Base-by-base conservation (phyloP, 1,284 basidiomycete species). In the Inonotus hispidus region DNA sequence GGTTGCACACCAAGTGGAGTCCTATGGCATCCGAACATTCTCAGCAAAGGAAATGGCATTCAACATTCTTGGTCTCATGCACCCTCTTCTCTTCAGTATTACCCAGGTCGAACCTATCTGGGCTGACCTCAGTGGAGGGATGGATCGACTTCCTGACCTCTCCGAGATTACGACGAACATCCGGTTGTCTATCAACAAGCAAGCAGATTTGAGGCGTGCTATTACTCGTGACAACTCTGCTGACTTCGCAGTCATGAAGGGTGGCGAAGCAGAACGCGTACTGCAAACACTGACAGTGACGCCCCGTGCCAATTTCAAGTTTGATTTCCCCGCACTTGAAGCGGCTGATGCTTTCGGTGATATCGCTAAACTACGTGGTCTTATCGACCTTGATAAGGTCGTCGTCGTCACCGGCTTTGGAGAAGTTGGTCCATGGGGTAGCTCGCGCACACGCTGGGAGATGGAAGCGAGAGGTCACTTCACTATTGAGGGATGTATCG, bases 31-130 rank as follows among this genome's bases (percentile, higher is more conserved):
- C 64, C 87, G 96, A 68, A 99, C 97, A 3, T 99, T 98, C 86
- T 97, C 94, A 2, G 91, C 95, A 54, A 98, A 98, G 79, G 96
- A 99, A 79, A 99, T 99, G 96, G 95, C 95, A 2, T 99, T 99
- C 87, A 99, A 98, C 78, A 93, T 99, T 69, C 88, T 99, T 61
- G 97, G 96, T 67, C 83, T 96, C 53, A 97, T 99, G 94, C 97
- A 98, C 73, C 96, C 97, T 47, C 86, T 98, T n/a, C 84, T 99
- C 57, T 98, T 98, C 82, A 98, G 96, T 74, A 95, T 98, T 71
- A 97, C 96, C n/a, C 97, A 99, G 74, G 95, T 99, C 61, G 96
- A 99, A 73, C 96, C 96, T 6, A 95, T 99, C 71, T 98, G 95
- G 95, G 95, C 95, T 55, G 95, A 98, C 72, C 80, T 98, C 65